A percentile compares a stretch with the other conserved stretches of the same genome.
phyloP scores from a whole-genome alignment of 768 basidiomycete genomes.

The Saitozyma podzolica region DNA sequence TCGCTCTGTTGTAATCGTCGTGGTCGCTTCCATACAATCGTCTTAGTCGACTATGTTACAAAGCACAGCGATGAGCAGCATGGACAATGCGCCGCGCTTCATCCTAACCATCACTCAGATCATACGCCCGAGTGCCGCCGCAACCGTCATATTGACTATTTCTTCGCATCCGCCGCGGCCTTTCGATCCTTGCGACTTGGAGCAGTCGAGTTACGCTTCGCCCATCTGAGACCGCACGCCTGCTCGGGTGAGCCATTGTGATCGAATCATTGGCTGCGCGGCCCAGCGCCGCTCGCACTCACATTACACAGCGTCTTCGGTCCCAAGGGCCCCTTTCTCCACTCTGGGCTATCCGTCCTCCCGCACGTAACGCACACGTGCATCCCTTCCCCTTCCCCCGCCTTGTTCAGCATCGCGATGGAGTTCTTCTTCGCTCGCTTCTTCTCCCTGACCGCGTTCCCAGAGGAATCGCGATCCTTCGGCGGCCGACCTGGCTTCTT shows the following conservation, averaged over 20 bases:
- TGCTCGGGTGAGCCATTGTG: slow-evolving; percentile 17
- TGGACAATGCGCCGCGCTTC: background rate
- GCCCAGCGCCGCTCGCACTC: slow-evolving; percentile 15
- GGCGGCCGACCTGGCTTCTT: slow-evolving; percentile 10
- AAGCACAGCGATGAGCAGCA: too few species aligned
- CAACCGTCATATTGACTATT: background rate
- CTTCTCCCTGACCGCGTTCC: slow-evolving; percentile 11
- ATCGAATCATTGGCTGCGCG: background rate
- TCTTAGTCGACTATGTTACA: too few species aligned
- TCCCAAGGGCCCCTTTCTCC: slow-evolving; percentile 93
- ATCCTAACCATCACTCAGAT: background rate
- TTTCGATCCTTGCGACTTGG: slow-evolving; percentile 41
- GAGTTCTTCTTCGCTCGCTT: slow-evolving; percentile 15
- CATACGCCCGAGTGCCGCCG: background rate
- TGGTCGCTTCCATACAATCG: too few species aligned
- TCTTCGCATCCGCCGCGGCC: slow-evolving; percentile 4
- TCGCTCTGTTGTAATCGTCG: too few species aligned
- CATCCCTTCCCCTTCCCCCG: slow-evolving; percentile 61
- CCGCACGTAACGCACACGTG: slow-evolving; percentile 92
- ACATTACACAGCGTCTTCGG: slow-evolving; percentile 97
- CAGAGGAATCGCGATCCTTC: slow-evolving; percentile 3
- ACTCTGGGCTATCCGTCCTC: slow-evolving; percentile 93
- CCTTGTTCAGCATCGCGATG: slow-evolving; percentile 50
- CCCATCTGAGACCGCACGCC: slow-evolving; percentile 88
- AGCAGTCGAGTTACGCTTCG: slow-evolving; percentile 64